Evolutionary conservation across 2,329 filamentous ascomycete species (phyloP), one percentile per base, ranked within the genome.

Genomic region (Rhynchosporium agropyri): DNA sequence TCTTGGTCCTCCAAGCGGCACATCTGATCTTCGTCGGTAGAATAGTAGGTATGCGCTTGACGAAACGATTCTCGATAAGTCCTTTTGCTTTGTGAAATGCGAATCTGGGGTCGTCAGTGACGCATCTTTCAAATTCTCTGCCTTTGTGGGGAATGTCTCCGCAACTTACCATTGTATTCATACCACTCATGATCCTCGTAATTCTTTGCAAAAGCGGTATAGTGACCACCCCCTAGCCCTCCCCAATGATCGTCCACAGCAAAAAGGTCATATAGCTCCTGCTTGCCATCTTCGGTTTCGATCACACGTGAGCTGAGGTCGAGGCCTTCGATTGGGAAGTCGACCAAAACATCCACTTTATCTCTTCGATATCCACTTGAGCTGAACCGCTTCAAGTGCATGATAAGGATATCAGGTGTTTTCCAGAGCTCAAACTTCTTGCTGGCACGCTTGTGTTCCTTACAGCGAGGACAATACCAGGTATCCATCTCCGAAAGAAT

Each of bases 371-470:
- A 89, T 15, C 91, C 87, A 68, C 88, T 89, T 29, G 90, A 92
- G 74, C 92, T 96, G 76, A 99, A 99, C 6, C 95, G 87, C 81
- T 99, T 99, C 56, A 99, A 82, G 74, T 99, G 95, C 65, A 97
- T 89, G 49, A 98, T 89, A 15, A 99, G 83, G 65, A 98, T 96
- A 75, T 99, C 95, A 0, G 95, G 95, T 2, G 91, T 89, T 73
- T 94, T 97, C 95, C 95, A 99, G 20, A 99, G 84, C 73, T 98
- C 93, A 59, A 99, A 92, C 72, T 95, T 97, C 80, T 99, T 99
- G 78, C 89, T 93, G 26, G 95, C 95, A 64, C 92, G 88, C 15
- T 92, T 87, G 72, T 96, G 89, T 71, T 97, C 91, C 76, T 98
- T 98, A 82, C 95, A 99, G 36, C 92, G 86, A 62, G 92, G 94